Conservation (phyloP, 1,284 basidiomycete species). For the Ustilago xerochloae region DNA sequence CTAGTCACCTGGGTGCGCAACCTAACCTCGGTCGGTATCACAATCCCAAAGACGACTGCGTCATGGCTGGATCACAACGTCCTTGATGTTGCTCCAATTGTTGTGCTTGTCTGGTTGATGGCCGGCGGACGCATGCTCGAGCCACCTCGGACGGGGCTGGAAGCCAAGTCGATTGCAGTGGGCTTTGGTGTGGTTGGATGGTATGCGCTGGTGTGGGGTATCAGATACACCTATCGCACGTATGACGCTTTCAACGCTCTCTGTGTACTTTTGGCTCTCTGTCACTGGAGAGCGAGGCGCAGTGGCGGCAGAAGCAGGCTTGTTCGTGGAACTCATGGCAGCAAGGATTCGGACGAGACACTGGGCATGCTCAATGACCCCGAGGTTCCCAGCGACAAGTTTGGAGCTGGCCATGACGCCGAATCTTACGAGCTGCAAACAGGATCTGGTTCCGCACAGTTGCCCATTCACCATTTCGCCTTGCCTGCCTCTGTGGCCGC, state of each 20-base stretch:
- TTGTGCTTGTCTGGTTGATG: constrained; percentile 71
- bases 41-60: constrained; percentile 59
- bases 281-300: constrained; percentile 38
- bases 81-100: constrained; percentile 75
- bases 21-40: constrained; percentile 66
- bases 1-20: constrained; percentile 91
- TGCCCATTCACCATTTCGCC: constrained; percentile 37
- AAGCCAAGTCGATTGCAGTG: constrained; percentile 14
- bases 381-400: not conserved
- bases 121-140: constrained; percentile 46
- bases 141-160: constrained; percentile 16
- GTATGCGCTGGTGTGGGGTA: constrained; percentile 45
- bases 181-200: constrained; percentile 36
- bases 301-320: not conserved
- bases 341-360: constrained; percentile 26
- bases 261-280: constrained; percentile 18
- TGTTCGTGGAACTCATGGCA: not conserved
- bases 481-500: constrained; percentile 13
- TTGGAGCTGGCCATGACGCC: not conserved
- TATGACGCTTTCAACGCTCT: constrained; percentile 45
- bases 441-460: not conserved
- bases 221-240: constrained; percentile 47
- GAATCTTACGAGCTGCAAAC: constrained; percentile 20
- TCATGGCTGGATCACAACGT: constrained; percentile 76
- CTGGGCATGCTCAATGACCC: constrained; percentile 18